Conservation (phyloP, 495 filamentous ascomycete species). For the Aspergillus kassunensis region DNA sequence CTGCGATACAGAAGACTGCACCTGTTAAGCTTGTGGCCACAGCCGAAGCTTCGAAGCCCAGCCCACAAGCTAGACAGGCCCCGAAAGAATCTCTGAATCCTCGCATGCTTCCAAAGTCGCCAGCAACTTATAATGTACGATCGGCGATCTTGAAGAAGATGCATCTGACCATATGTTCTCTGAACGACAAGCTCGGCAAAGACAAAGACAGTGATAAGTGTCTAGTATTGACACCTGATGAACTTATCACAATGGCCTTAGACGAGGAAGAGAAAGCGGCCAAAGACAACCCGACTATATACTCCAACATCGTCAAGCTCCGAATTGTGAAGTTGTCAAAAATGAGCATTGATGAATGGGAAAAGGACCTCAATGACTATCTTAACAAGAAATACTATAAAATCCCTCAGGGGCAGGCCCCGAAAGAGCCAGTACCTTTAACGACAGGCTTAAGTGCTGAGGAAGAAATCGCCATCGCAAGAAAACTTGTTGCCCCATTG, state of each 20-base stretch:
- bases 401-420: constrained; percentile 22
- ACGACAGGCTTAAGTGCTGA: constrained; percentile 61
- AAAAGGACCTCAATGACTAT: constrained; percentile 38
- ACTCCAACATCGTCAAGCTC: constrained; percentile 76
- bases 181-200: constrained; percentile 56
- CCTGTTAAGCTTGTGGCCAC: too few species aligned
- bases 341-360: constrained; percentile 67
- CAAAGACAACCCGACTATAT: constrained; percentile 60
- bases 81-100: constrained; percentile 66
- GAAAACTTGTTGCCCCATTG: constrained; percentile 55
- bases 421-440: constrained; percentile 34
- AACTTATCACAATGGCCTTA: constrained; percentile 71
- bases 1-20: not conserved
- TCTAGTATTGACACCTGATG: constrained; percentile 60
- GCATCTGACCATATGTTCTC: constrained; percentile 65
- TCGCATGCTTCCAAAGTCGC: constrained; percentile 66
- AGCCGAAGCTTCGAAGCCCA: too few species aligned
- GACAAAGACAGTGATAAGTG: constrained; percentile 52
- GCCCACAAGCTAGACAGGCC: constrained; percentile 31
- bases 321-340: constrained; percentile 69
- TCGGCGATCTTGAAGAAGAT: constrained; percentile 65
- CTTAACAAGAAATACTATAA: constrained; percentile 43
- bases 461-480: constrained; percentile 65
- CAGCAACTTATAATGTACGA: constrained; percentile 65
- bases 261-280: constrained; percentile 83